These are phyloP conservation scores for Cadophora sp. DNA, from an alignment of 2,329 filamentous ascomycete species.

Conservation along the genomic window DNA sequence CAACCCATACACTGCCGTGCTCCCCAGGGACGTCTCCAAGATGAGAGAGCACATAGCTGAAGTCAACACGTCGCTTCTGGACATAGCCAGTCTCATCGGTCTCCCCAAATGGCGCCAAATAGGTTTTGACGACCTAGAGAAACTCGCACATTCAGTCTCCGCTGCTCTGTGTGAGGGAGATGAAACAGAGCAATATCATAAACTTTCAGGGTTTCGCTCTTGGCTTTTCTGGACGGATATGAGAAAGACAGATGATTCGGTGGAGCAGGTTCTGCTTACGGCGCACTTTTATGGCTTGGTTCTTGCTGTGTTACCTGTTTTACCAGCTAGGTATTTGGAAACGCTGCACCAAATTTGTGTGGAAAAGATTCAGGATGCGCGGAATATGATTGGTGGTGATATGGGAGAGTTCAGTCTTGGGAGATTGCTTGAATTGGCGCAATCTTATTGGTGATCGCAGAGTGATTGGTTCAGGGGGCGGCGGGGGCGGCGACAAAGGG, in stretches of 20 bases:
- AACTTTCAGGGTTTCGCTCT: slow-evolving; percentile 28
- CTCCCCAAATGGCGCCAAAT: slow-evolving; percentile 21
- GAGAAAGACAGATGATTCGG: neutral
- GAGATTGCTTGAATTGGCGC: neutral
- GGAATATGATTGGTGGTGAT: neutral
- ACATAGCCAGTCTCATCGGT: neutral
- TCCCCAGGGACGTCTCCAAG: neutral
- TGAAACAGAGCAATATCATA: slow-evolving; percentile 25
- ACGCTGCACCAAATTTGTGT: slow-evolving; percentile 13
- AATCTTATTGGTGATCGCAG: neutral
- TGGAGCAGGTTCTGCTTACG: slow-evolving; percentile 21
- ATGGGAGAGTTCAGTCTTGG: slow-evolving; percentile 1
- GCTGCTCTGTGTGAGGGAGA: slow-evolving; percentile 14
- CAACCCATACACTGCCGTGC: neutral
- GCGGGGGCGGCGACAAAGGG: too few species aligned
- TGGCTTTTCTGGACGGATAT: slow-evolving; percentile 37
- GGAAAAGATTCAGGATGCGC: slow-evolving; percentile 20
- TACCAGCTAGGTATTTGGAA: slow-evolving; percentile 26
- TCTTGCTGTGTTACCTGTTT: slow-evolving; percentile 27
- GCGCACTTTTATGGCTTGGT: slow-evolving; percentile 30
- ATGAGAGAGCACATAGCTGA: slow-evolving; percentile 17
- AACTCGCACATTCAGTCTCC: slow-evolving; percentile 19
- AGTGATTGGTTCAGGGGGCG: neutral
- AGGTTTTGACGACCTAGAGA: slow-evolving; percentile 28
- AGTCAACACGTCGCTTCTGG: slow-evolving; percentile 16